A percentile compares a stretch with the other conserved stretches of the same genome.
Evolutionary conservation across 139 green algal species (phyloP).

Genomic region (Chlorella sp.): DNA sequence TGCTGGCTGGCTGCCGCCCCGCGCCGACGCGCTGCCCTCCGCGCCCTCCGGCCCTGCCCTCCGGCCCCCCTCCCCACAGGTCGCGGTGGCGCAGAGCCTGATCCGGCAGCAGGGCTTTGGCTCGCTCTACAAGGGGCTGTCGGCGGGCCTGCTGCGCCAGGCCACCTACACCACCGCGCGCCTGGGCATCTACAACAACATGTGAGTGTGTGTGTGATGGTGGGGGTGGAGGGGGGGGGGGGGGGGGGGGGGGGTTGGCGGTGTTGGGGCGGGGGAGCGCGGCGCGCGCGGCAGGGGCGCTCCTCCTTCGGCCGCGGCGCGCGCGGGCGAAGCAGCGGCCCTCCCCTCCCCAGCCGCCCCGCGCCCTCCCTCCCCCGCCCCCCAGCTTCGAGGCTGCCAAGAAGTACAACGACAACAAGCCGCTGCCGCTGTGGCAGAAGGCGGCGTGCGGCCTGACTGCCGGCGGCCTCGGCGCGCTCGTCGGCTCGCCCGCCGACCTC

Average conservation of each 20-base stretch:
- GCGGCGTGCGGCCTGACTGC: slow-evolving; percentile 86
- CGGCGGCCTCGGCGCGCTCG: slow-evolving; percentile 90
- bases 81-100: slow-evolving; percentile 73
- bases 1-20: not conserved
- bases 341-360: too few relatives aligned
- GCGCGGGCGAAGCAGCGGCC: too few relatives aligned
- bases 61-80: slow-evolving; percentile 40
- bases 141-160: slow-evolving; percentile 94
- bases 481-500: slow-evolving; percentile 96
- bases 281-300: too few relatives aligned
- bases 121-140: slow-evolving; percentile 93
- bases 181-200: slow-evolving; percentile 89
- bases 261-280: too few relatives aligned
- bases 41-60: not conserved
- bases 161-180: slow-evolving; percentile 98
- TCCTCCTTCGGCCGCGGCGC: too few relatives aligned
- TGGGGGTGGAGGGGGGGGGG: too few relatives aligned
- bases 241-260: too few relatives aligned
- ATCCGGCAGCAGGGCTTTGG: slow-evolving; percentile 69
- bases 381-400: slow-evolving; percentile 54
- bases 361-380: too few relatives aligned
- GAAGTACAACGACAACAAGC: slow-evolving; percentile 64
- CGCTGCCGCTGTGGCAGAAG: slow-evolving; percentile 87
- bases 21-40: not conserved
- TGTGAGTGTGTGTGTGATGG: too few relatives aligned